Evolutionary conservation across 352 stramenopile genomes (phyloP).

Genomic region (Phytophthora pluvialis): DNA sequence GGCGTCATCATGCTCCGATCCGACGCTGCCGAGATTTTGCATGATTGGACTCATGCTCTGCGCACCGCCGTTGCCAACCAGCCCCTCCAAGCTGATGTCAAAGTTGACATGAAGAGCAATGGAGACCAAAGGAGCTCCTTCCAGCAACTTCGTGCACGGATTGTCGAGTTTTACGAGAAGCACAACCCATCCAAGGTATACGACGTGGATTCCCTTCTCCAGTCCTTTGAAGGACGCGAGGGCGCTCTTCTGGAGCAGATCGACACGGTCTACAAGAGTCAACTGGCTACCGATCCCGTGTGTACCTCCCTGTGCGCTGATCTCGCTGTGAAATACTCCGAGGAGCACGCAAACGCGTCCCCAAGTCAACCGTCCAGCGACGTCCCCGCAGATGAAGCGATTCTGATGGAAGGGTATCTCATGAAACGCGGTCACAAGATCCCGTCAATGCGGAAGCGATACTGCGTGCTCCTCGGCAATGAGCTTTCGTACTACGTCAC

Average conservation of each 20-base stretch:
- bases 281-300: slow-evolving; percentile 39
- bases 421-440: slow-evolving; percentile 76
- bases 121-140: slow-evolving; percentile 11
- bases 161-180: slow-evolving; percentile 89
- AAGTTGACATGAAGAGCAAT: slow-evolving; percentile 10
- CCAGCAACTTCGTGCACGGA: slow-evolving; percentile 40
- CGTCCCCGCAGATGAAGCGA: slow-evolving; percentile 7
- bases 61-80: slow-evolving; percentile 26
- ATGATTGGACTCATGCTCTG: slow-evolving; percentile 45
- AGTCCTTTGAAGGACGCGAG: slow-evolving; percentile 63
- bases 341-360: slow-evolving; percentile 9
- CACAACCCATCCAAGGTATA: slow-evolving; percentile 87
- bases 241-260: slow-evolving; percentile 58
- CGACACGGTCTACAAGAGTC: slow-evolving; percentile 69
- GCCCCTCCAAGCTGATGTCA: not conserved
- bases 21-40: slow-evolving; percentile 34
- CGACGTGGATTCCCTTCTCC: slow-evolving; percentile 76
- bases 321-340: slow-evolving; percentile 25
- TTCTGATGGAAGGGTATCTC: slow-evolving; percentile 81
- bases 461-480: slow-evolving; percentile 65
- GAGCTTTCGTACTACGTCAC: slow-evolving; percentile 72
- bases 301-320: slow-evolving; percentile 38
- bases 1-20: slow-evolving; percentile 47
- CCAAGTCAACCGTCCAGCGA: not conserved
- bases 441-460: slow-evolving; percentile 79